Evolutionary conservation across 2,329 filamentous ascomycete species (phyloP).

Genomic region (Penicillium italicum): DNA sequence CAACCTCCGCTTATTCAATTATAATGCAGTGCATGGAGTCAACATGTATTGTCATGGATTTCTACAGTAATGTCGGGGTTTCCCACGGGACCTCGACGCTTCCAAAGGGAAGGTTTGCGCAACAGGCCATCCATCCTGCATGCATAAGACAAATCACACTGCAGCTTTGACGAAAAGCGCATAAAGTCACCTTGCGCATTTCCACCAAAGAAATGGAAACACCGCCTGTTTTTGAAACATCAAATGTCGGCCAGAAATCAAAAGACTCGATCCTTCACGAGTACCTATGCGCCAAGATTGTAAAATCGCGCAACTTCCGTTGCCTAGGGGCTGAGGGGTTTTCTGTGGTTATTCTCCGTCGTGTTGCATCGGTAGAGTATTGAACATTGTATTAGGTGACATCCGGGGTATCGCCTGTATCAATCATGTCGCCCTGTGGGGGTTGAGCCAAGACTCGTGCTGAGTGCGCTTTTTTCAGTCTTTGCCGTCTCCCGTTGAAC

Average conservation of each 20-base stretch:
- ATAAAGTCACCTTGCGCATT: neutral
- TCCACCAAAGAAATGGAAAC: neutral
- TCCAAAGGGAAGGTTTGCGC: neutral
- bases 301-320: neutral
- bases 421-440: neutral
- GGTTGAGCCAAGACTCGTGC: neutral
- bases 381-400: neutral
- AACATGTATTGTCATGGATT: neutral
- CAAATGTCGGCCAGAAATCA: neutral
- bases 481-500: conserved; percentile 18
- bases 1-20: neutral
- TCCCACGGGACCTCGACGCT: neutral
- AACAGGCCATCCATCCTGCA: neutral
- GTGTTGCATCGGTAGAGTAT: neutral
- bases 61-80: neutral
- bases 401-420: neutral
- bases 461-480: conserved; percentile 9
- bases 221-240: neutral
- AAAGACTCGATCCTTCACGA: neutral
- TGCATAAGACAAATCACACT: neutral
- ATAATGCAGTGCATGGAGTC: neutral
- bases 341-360: neutral
- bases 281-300: neutral
- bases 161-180: neutral
- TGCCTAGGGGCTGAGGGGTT: neutral